Evolutionary conservation across 345 rosid species (phyloP), one percentile per base, ranked within the genome.

Genomic region (Gossypium mustelinum): DNA sequence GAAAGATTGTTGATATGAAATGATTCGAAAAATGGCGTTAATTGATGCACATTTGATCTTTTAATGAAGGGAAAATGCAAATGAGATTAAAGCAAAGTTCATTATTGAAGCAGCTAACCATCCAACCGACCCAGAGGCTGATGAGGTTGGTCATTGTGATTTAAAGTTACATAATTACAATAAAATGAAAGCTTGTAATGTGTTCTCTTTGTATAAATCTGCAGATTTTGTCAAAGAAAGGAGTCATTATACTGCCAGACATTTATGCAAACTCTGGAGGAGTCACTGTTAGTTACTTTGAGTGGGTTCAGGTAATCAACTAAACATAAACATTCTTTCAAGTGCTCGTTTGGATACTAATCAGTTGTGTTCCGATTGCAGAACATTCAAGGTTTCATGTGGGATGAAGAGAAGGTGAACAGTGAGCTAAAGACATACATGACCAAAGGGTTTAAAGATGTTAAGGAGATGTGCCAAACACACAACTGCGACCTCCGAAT

Each of bases 111-210:
- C 94, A 57, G 98, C 97, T 13, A 95, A 95, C 79, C 99, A 95
- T 79, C 98, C 99, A 20, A 93, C 99, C 20, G 99, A 95, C 75
- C 99, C 98, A 3, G 97, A 95, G 25, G 99, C 97, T 2, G 99
- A 95, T n/a, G 97, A 91, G 96, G 98, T 94, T 45, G 20, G 83
- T 69, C 44, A 24, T 64, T 58, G 62, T 58, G 60, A 57, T 3
- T 50, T 61, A 1, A 45, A 62, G 71, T 79, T 20, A 41, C 11
- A 58, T 34, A 9, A 57, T n/a, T 9, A 61, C 3, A 29, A 2
- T 7, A 9, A 60, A 1, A 45, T 7, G 34, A 58, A 17, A 60
- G 14, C 69, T 14, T 39, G 50, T 22, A 65, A 18, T 58, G 13
- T 12, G 1, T 65, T 43, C 39, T 39, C 34, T 41, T 34, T 39